These are phyloP conservation scores for Piper betle DNA, from an alignment of 164 flowering plant genomes.

Conservation along the genomic window DNA sequence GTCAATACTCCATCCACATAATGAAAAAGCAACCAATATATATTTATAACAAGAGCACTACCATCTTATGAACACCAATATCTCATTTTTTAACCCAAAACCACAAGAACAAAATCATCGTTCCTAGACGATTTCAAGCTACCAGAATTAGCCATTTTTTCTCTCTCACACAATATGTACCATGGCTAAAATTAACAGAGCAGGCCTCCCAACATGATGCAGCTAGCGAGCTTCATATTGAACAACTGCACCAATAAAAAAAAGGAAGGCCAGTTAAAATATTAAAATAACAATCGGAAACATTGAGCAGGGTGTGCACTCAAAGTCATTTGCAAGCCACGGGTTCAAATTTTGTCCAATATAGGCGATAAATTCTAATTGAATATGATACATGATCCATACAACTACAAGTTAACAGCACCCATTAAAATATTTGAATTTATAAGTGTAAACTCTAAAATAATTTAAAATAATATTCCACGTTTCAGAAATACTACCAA, in stretches of 20 bases:
- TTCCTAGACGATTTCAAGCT: too few relatives aligned
- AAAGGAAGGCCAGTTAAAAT: neutral
- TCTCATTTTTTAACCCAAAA: neutral
- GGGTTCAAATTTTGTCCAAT: too few relatives aligned
- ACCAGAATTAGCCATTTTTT: neutral
- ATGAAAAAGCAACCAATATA: neutral
- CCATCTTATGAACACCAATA: neutral
- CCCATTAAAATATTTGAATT: too few relatives aligned
- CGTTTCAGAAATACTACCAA: too few relatives aligned
- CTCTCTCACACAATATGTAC: neutral
- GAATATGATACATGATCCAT: too few relatives aligned
- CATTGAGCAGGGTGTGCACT: neutral
- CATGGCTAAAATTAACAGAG: neutral
- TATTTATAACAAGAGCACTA: too few relatives aligned
- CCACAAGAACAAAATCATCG: neutral
- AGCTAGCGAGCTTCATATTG: neutral
- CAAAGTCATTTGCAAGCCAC: neutral
- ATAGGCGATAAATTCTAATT: too few relatives aligned
- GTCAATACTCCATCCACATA: neutral
- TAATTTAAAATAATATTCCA: too few relatives aligned
- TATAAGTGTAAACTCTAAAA: too few relatives aligned
- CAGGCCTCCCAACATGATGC: neutral
- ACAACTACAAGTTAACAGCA: too few relatives aligned
- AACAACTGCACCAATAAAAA: neutral
- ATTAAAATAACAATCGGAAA: neutral